A percentile compares a stretch with the other conserved stretches of the same genome.
Evolutionary conservation across 208 protist genomes (phyloP).

Genomic region (Leishmania major): DNA sequence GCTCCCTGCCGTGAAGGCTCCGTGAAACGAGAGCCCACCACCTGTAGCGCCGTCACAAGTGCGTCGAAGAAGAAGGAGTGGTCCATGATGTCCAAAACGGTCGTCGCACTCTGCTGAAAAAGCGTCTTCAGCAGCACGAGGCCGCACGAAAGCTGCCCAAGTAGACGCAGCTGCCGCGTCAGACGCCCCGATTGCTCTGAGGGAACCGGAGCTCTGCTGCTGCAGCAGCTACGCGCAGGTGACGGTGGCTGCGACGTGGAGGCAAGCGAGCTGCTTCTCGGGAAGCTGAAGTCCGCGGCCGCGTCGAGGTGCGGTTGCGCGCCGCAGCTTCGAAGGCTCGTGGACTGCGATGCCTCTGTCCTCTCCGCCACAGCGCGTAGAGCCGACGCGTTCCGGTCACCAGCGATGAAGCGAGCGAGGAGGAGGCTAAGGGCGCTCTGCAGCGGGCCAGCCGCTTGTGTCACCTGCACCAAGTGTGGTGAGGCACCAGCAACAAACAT

Average conservation of each 20-base stretch:
- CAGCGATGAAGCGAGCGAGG: constrained; percentile 42
- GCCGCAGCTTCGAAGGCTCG: not conserved
- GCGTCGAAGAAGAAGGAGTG: constrained; percentile 65
- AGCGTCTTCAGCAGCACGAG: constrained; percentile 49
- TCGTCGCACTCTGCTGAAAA: constrained; percentile 35
- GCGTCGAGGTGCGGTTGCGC: not conserved
- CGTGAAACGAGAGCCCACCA: constrained; percentile 18
- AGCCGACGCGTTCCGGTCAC: constrained; percentile 4
- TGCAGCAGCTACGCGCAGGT: not conserved
- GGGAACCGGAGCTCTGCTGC: not conserved
- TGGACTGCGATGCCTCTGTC: not conserved
- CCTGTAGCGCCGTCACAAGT: constrained; percentile 41
- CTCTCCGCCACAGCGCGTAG: not conserved
- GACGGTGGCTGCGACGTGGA: not conserved
- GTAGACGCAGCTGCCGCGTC: constrained; percentile 21
- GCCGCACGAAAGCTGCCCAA: constrained; percentile 51
- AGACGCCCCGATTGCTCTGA: not conserved
- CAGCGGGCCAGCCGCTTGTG: constrained; percentile 15
- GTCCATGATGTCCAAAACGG: constrained; percentile 54
- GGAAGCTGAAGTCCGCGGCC: not conserved
- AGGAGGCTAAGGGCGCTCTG: constrained; percentile 33
- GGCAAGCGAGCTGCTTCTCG: not conserved
- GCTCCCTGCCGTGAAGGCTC: not conserved
- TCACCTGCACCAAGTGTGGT: constrained; percentile 12
- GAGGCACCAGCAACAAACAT: constrained; percentile 9